Percentiles rank a stretch among this genome's conserved stretches.
phyloP scores from a whole-genome alignment of 331 rosid species.

The Ulmus americana region DNA sequence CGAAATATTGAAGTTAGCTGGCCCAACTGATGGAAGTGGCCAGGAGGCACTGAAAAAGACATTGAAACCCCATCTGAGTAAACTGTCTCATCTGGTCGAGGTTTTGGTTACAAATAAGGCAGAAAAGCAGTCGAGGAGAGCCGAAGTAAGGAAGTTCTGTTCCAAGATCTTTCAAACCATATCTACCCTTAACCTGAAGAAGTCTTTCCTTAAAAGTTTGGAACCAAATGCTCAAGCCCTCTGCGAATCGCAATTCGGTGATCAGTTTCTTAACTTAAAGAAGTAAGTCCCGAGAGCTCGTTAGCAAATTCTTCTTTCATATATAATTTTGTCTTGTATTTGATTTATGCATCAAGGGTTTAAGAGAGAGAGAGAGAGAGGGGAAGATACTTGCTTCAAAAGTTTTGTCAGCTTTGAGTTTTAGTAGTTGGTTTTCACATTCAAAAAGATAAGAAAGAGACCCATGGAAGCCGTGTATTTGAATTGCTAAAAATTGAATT shows the following conservation, averaged over 20 bases:
- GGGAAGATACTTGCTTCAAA: neutral
- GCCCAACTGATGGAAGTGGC: constrained; percentile 33
- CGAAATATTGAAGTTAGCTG: constrained; percentile 51
- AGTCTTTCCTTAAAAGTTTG: constrained; percentile 42
- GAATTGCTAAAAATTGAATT: neutral
- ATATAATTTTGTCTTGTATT: neutral
- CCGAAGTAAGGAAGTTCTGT: constrained; percentile 61
- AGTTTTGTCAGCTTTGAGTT: neutral
- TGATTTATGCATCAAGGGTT: neutral
- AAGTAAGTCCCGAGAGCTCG: constrained; percentile 5
- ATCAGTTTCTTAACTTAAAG: constrained; percentile 46
- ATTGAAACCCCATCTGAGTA: constrained; percentile 43
- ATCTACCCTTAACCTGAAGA: constrained; percentile 38
- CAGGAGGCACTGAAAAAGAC: constrained; percentile 39
- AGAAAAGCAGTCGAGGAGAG: constrained; percentile 53
- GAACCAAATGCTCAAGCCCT: constrained; percentile 46
- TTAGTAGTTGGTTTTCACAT: neutral
- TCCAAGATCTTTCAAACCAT: constrained; percentile 43
- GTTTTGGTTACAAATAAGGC: constrained; percentile 63
- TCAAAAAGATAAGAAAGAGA: neutral
- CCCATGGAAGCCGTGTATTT: neutral
- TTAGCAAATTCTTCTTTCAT: neutral
- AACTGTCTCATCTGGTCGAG: constrained; percentile 48
- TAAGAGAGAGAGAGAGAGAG: neutral
- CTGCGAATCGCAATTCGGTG: constrained; percentile 60